Percentiles rank a stretch among this genome's conserved stretches.
phyloP scores from a whole-genome alignment of 2,329 filamentous ascomycete genomes.

The Fusarium albidum region DNA sequence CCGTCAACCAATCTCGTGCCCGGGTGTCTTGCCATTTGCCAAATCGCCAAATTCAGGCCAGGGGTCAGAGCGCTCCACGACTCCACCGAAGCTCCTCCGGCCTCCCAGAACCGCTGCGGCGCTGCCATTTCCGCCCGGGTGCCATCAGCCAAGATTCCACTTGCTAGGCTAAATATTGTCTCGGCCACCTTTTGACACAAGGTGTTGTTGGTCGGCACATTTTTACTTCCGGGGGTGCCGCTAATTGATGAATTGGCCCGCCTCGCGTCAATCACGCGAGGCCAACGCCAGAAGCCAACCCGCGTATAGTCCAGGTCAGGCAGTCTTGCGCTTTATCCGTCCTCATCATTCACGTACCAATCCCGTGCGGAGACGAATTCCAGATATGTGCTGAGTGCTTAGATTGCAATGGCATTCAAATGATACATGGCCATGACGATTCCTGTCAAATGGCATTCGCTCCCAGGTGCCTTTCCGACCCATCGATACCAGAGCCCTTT shows the following conservation, averaged over 20 bases:
- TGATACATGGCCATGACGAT: conserved; percentile 35
- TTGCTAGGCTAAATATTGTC: not conserved
- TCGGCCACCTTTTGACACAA: conserved; percentile 1
- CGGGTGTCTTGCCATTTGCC: not conserved
- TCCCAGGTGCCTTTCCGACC: conserved; percentile 28
- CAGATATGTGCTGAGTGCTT: not conserved
- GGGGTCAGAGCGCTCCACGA: not conserved
- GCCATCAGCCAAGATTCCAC: not conserved
- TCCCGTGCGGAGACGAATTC: not conserved
- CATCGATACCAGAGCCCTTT: conserved; percentile 29
- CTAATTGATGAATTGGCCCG: not conserved
- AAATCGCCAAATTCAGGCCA: not conserved
- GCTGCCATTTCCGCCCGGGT: not conserved
- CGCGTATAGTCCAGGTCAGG: conserved; percentile 1
- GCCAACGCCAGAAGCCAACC: conserved; percentile 14
- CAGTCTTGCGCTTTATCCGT: too few species aligned
- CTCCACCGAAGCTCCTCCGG: not conserved
- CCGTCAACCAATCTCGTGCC: not conserved
- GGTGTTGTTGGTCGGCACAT: not conserved
- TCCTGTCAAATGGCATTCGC: conserved; percentile 32
- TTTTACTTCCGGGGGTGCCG: conserved; percentile 5
- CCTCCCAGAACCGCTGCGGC: not conserved
- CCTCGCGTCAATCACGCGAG: conserved; percentile 14
- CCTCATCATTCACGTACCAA: not conserved
- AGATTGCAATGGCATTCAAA: conserved; percentile 27